phyloP scores from a whole-genome alignment of 306 rosid species.

The Castanospermum australe region DNA sequence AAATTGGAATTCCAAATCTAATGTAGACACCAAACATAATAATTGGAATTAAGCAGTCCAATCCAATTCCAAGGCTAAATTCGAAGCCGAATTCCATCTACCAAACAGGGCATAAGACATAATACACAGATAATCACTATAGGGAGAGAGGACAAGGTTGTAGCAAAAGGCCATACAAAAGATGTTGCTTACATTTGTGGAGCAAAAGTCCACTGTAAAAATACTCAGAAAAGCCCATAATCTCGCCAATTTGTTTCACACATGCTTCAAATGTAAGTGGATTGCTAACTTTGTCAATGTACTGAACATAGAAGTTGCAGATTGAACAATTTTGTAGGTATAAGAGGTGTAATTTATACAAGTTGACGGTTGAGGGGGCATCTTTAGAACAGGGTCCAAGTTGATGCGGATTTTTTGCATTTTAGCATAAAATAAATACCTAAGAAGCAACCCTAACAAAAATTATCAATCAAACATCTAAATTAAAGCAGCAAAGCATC shows the following conservation, averaged over 20 bases:
- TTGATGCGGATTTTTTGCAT: background rate
- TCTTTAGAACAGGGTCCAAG: background rate
- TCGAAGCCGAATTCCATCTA: too few species aligned
- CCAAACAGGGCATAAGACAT: background rate
- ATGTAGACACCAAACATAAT: too few species aligned
- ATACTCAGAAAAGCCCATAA: background rate
- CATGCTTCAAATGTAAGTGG: background rate
- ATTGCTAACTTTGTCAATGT: background rate
- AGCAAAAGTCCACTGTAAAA: background rate
- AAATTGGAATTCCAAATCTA: too few species aligned
- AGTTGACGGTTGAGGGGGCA: background rate
- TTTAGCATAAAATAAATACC: background rate
- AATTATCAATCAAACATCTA: background rate
- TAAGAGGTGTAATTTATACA: background rate
- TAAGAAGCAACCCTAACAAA: conserved; percentile 1
- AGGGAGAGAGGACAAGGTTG: background rate
- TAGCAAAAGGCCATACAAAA: background rate
- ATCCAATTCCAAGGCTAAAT: too few species aligned
- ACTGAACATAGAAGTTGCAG: background rate
- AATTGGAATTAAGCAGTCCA: too few species aligned
- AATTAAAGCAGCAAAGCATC: too few species aligned
- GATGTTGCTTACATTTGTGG: background rate
- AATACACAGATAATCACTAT: background rate
- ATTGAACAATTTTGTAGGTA: conserved; percentile 5
- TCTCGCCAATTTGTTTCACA: background rate